Base-by-base conservation (phyloP, 192 early-diverging fungal species). In the Coemansia sp. region DNA sequence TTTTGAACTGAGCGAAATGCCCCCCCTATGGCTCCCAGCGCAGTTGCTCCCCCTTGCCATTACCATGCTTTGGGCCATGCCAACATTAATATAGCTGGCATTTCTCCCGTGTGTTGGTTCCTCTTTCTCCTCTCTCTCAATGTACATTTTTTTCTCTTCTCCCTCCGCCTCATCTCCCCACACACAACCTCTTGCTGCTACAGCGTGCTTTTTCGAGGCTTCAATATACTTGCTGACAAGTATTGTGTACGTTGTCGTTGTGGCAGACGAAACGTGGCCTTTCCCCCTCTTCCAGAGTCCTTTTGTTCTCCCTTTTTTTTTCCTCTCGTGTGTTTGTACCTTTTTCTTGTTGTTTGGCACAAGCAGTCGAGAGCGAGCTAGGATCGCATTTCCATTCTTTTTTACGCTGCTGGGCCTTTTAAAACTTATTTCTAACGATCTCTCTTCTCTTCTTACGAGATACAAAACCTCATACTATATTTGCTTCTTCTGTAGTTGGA, bases 401-500 rank as follows among this genome's bases (percentile, higher is more conserved):
- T 35, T n/a, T 24, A 20, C 39, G 28, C n/a, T n/a, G n/a, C n/a
- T 35, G 18, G 43, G 20, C 20, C 31, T 21, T 46, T 62, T 11
- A 7, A 26, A 18, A 38, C 35, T 7, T 18, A 23, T 57, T 10
- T 36, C 57, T 59, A 38, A 59, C 33, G 35, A 38, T 62, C 28
- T 43, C 8, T 61, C 23, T 43, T 35, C 40, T 59, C 35, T 16
- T 31, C 31, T 18, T 46, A 33, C 40, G 26, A 45, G 18, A 45
- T 33, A 26, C 9, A 11, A 36, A 61, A 61, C 33, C 31, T 31
- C 18, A 53, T n/a, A 31, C 28, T 56, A 9, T 42, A 43, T 59
- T 62, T 46, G 37, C 39, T 36, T 59, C 42, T 60, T 53, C 38
- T 35, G 34, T 71, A 71, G 70, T 51, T 62, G 36, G 70, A 71